Evolutionary conservation across 352 stramenopile species (phyloP).

Genomic region (Globisporangium acanthophoron): DNA sequence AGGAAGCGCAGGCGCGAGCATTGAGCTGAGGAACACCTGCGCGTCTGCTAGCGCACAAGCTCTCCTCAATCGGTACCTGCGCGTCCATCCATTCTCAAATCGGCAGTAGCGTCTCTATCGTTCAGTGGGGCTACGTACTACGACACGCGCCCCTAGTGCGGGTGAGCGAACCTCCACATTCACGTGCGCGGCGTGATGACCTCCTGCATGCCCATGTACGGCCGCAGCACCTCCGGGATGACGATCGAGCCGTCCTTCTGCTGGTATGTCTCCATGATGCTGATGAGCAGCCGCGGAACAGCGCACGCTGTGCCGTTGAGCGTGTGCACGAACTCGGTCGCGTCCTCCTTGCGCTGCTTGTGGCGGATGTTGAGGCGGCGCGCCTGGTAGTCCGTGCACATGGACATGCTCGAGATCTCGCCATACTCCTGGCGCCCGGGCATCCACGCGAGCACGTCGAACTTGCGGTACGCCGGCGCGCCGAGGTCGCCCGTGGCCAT

Average conservation of each 20-base stretch:
- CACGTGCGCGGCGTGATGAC: constrained; percentile 31
- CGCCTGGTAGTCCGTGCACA: constrained; percentile 89
- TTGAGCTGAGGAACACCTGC: neutral
- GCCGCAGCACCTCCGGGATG: constrained; percentile 69
- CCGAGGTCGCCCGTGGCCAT: constrained; percentile 83
- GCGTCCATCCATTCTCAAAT: neutral
- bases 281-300: constrained; percentile 78
- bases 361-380: constrained; percentile 85
- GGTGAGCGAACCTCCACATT: neutral
- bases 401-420: constrained; percentile 83
- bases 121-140: neutral
- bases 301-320: constrained; percentile 85
- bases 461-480: constrained; percentile 80
- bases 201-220: constrained; percentile 77
- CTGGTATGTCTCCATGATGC: constrained; percentile 83
- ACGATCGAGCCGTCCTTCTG: constrained; percentile 70
- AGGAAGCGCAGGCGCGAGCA: neutral
- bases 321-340: constrained; percentile 81
- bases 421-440: constrained; percentile 69
- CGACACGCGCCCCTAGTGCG: neutral
- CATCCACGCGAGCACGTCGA: constrained; percentile 86
- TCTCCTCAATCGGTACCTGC: neutral
- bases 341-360: constrained; percentile 50
- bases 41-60: constrained; percentile 11
- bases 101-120: too few species aligned